phyloP scores from a whole-genome alignment of 2,329 filamentous ascomycete genomes.

The Monosporascus sp. region DNA sequence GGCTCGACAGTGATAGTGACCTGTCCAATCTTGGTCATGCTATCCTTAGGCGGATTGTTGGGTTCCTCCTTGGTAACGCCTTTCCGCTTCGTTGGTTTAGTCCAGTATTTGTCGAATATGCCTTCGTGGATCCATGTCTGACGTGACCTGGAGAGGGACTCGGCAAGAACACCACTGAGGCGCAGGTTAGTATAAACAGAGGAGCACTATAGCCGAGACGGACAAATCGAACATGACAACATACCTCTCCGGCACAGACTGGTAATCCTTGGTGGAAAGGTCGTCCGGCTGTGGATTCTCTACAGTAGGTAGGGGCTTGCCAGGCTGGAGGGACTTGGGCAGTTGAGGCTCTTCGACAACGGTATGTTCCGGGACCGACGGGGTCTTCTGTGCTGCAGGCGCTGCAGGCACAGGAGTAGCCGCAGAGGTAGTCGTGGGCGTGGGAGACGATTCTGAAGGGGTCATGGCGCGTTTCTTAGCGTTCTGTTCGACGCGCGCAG shows the following conservation, averaged over 20 bases:
- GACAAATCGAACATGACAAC: constrained; percentile 5
- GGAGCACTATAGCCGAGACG: neutral
- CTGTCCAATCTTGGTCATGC: constrained; percentile 67
- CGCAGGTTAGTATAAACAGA: constrained; percentile 13
- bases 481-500: constrained; percentile 53
- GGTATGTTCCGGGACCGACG: constrained; percentile 30
- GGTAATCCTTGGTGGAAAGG: constrained; percentile 61
- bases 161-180: constrained; percentile 64
- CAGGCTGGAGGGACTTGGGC: constrained; percentile 57
- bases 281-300: constrained; percentile 60
- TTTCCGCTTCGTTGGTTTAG: constrained; percentile 65
- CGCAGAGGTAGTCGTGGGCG: constrained; percentile 44
- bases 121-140: constrained; percentile 67
- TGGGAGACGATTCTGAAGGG: constrained; percentile 46
- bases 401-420: constrained; percentile 21
- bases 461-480: constrained; percentile 56
- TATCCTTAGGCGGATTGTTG: constrained; percentile 64
- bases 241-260: constrained; percentile 68
- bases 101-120: constrained; percentile 73
- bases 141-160: constrained; percentile 68
- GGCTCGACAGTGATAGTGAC: constrained; percentile 74
- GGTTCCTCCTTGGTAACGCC: constrained; percentile 57
- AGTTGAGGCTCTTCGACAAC: constrained; percentile 36
- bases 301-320: constrained; percentile 66
- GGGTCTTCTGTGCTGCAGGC: constrained; percentile 14